Base-by-base conservation (phyloP, 2,329 filamentous ascomycete species). In the Aureobasidium sp. region DNA sequence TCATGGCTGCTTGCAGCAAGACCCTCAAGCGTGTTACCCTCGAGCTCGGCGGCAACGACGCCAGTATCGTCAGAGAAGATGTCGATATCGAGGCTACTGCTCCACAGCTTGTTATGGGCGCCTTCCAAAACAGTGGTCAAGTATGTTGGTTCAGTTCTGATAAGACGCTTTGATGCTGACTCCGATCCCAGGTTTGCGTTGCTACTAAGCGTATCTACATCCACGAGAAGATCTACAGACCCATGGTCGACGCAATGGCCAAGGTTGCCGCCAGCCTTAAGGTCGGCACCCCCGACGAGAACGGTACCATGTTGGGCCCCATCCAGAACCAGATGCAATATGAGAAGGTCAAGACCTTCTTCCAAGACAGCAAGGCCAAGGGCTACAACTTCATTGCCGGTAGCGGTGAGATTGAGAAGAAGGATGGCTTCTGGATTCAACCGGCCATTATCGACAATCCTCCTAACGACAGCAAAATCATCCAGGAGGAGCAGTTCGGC, bases 41-140 rank as follows among this genome's bases (percentile, higher is more conserved):
- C 15, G 85, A 87, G 71, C 78, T 86, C 27, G 82, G 84, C 41
- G 84, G 84, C 36, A 87, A 87, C 67, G 83, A 86, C 64, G 78
- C 84, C 1, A 79, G 81, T n/a, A 84, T 87, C 65, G 76, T 86
- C 39, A 77, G 79, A 36, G 78, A 78, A 0, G 83, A 86, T 65
- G 82, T 86, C 7, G 81, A 87, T 62, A 73, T 85, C 65, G 75
- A 78, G 62, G 77, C 77, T 65, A 72, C 74, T 17, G 78, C 79
- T 6, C 78, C 78, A 4, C 73, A 81, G 64, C 73, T 84, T 26
- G 80, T 80, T 24, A 75, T 77, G 65, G 75, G 79, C 5, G 77
- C 81, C 5, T 85, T 86, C 72, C 74, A 83, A 61, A 84, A 86
- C 74, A 78, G 79, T 2, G 83, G 83, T 8, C 82, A 86, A 69